Base-by-base conservation (phyloP, 805 yeast genomes). In the Candida argentea region DNA sequence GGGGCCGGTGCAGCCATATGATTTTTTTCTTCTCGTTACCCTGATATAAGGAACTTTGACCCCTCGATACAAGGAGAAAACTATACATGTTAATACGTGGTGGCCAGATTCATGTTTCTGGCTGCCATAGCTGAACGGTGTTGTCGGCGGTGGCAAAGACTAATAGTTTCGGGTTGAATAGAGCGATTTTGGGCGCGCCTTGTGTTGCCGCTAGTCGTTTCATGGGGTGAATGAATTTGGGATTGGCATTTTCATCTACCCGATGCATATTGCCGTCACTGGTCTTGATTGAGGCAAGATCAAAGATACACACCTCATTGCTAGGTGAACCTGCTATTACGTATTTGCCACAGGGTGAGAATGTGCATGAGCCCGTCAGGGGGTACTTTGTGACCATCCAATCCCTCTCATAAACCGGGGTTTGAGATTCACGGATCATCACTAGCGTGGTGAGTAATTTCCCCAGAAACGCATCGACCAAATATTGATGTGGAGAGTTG, bases 381-480 rank as follows among this genome's bases (percentile, higher is more conserved):
- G 56, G 55, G 37, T 61, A 61, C 27, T 49, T 44, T 31, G 50
- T 52, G 9, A 14, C 11, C 23, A 21, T 21, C 23, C 23, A 21
- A 12, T 15, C 17, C 4, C 16, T 15, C 16, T 14, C 14, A 15
- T 14, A 15, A 14, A 9, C 18, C n/a, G 31, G 32, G 37, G 50
- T 44, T 7, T 28, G 31, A 12, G 36, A 28, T 11, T 25, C 31
- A 6, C 19, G 28, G 14, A 27, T 30, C 5, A 25, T 30, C 4
- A 39, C 37, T 20, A 32, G 35, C 3, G 38, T 44, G 5, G 63
- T 49, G 56, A 34, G 66, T 4, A 64, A 44, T 7, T 61, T 51
- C 12, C 91, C 91, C 41, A 62, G 65, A 37, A 75, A 77, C 0
- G 94, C 77, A 44, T 86, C 93, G 17, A 76, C 46, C 2, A 86